A percentile compares a stretch with the other conserved stretches of the same genome.
Conservation (phyloP, 441 rosid species). For the Croton laevigatus region DNA sequence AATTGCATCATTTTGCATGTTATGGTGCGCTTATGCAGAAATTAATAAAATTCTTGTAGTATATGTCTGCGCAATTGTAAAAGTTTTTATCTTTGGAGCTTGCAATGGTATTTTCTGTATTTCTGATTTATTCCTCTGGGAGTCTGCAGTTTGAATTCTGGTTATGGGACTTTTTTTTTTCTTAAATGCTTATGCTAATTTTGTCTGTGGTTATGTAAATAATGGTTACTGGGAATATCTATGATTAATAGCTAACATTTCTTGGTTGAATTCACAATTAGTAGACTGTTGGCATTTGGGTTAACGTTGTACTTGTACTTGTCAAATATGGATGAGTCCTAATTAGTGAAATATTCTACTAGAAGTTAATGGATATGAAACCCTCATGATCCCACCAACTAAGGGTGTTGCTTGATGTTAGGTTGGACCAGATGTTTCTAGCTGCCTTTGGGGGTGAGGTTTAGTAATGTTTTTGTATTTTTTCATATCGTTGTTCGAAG, state of each 20-base stretch:
- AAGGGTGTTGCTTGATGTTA: no score
- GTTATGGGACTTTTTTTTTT: neutral
- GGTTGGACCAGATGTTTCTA: no score
- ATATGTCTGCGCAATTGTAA: neutral
- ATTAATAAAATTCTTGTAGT: neutral
- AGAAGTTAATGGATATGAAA: neutral
- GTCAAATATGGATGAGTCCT: neutral
- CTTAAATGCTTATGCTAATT: neutral
- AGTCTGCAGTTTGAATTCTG: neutral
- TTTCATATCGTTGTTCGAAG: neutral
- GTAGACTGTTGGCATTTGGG: neutral
- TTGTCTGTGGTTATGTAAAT: neutral
- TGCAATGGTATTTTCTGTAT: neutral
- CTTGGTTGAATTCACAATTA: neutral
- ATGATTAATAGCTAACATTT: neutral
- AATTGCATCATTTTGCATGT: neutral
- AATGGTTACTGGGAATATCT: neutral
- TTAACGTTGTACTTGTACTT: neutral
- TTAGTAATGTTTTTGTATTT: neutral
- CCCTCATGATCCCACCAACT: no score
- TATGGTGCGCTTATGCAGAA: neutral
- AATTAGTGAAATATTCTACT: neutral
- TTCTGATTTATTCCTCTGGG: neutral
- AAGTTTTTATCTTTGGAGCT: neutral
- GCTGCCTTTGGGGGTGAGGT: neutral